Evolutionary conservation across 768 basidiomycete genomes (phyloP), one percentile per base, ranked within the genome.

Genomic region (Tulasnella sp.): DNA sequence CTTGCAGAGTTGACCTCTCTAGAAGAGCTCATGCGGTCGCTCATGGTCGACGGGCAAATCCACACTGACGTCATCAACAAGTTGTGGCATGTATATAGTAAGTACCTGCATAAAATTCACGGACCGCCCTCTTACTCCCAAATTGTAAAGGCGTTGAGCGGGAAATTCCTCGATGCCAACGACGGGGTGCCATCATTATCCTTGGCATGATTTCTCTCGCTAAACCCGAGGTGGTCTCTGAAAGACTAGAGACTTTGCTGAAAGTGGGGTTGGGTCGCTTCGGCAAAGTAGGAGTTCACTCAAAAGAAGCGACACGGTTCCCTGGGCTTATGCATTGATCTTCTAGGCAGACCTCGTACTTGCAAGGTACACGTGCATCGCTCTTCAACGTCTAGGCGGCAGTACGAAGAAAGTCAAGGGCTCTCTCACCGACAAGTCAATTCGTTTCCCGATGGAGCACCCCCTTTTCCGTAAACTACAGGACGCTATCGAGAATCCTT

Each of bases 371-470:
- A 98, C 96, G 0, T 98, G 96, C 84, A 91, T 98, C 75, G 96
- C 96, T 0, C 87, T 99, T 64, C 96, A 97, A 82, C 90, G 98
- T 0, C 88, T 99, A 12, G 95, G 95, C 75, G 98, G 98, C 2
- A 97, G 94, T 83, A 94, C 92, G 41, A 99, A 99, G 88, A 99
- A 99, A 85, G 91, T 99, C 81, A 99, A 99, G 88, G 97, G 97
- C 5, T 98, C 96, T 0, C 89, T 98, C 11, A 88, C 92, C 28
- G 95, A 98, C 88, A 96, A 95, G 83, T 93, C 92, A 1, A 89
- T 95, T 77, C 92, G 97, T 3, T 87, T 96, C 80, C 92, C 93
- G 12, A 98, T 98, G 94, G 92, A 94, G 50, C 93, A 92, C 82
- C 89, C 91, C 0, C 91, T 99, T 64, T 98, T 99, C 88, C 88